Evolutionary conservation across 345 rosid species (phyloP), one percentile per base, ranked within the genome.

Genomic region (Leavenworthia alabamica): DNA sequence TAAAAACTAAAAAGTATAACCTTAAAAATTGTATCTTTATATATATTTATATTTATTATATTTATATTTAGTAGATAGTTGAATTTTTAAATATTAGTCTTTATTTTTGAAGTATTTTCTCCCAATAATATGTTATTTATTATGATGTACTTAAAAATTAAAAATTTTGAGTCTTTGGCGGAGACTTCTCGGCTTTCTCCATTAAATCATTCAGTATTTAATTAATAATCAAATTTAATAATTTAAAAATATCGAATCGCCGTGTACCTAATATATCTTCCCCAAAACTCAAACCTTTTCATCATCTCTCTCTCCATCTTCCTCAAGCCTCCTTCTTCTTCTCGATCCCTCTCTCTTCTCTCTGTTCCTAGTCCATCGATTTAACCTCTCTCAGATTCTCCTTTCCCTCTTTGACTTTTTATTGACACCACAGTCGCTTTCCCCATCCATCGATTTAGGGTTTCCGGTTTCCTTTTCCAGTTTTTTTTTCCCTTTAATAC

Each of bases 371-470:
- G 29, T 48, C 66, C 63, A 28, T 62, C 62, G 51, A 35, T 70
- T 55, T 45, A 52, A 60, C 63, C 56, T 45, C 48, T 69, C 6
- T 45, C 45, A 43, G 67, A 60, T 60, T 69, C 67, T 61, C 56
- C 56, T 44, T 44, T 37, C 13, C 35, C 0, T 56, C 45, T 54
- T 70, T 70, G 74, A 70, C 68, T 70, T 54, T 54, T 14, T 7
- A 13, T 62, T 61, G 68, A 62, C 74, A 54, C 24, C 68, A 7
- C 46, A 54, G 58, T 62, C 74, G 13, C 74, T 62, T 45, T 28
- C 63, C 43, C 56, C 55, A 36, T 62, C 68, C 68, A 22, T 62
- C 68, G 74, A 70, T 62, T 46, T 70, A 70, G 74, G 63, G 63
- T 70, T 70, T 70, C 68, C 62, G 36, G 27, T 52, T 41, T 19